Conservation (phyloP, 2,329 filamentous ascomycete species). For the Paradendryphiella salina region DNA sequence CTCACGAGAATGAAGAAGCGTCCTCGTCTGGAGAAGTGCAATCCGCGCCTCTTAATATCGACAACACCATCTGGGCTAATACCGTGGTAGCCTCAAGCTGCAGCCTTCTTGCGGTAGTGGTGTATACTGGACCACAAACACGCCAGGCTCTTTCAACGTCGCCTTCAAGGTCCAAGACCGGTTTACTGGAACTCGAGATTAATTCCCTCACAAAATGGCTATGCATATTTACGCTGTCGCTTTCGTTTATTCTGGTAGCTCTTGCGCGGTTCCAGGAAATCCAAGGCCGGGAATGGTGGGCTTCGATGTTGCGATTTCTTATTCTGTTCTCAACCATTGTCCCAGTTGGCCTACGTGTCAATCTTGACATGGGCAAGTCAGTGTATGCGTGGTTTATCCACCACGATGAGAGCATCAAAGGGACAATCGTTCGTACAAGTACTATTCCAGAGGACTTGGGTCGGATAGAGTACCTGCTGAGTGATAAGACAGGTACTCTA, state of each 20-base stretch:
- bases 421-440: constrained; percentile 90
- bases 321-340: constrained; percentile 99
- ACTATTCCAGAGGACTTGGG: constrained; percentile 97
- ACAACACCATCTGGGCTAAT: constrained; percentile 98
- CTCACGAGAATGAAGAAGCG: constrained; percentile 38
- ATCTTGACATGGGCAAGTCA: constrained; percentile 95
- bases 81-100: constrained; percentile 94
- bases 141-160: constrained; percentile 91
- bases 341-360: constrained; percentile 93
- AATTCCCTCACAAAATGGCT: constrained; percentile 96
- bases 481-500: constrained; percentile 96
- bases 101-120: constrained; percentile 81
- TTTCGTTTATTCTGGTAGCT: constrained; percentile 87
- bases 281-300: constrained; percentile 77
- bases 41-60: constrained; percentile 80
- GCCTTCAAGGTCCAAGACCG: constrained; percentile 88
- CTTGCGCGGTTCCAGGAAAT: constrained; percentile 76
- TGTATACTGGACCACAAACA: constrained; percentile 94
- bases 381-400: constrained; percentile 97
- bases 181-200: constrained; percentile 91
- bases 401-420: constrained; percentile 83
- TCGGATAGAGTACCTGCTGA: constrained; percentile 92
- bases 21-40: constrained; percentile 41
- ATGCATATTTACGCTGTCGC: constrained; percentile 79
- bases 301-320: constrained; percentile 96